A percentile compares a stretch with the other conserved stretches of the same genome.
These are phyloP conservation scores for Cephaloascus albidus DNA, from an alignment of 805 yeast genomes.

Conservation along the genomic window DNA sequence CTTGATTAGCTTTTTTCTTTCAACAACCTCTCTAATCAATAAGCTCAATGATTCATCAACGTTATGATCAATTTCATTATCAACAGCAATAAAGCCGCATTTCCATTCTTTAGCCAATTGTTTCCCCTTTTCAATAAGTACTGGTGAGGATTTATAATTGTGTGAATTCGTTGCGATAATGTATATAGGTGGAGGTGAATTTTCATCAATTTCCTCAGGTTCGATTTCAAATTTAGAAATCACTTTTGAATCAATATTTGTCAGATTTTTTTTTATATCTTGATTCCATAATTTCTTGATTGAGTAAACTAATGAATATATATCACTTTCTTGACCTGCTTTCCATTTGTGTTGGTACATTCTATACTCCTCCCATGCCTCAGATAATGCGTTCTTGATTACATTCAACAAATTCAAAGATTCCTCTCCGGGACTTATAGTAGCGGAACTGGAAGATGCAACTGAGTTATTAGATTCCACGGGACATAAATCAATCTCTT, in stretches of 20 bases:
- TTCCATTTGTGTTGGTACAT: conserved; percentile 49
- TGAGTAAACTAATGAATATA: conserved; percentile 49
- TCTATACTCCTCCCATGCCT: conserved; percentile 67
- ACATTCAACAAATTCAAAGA: conserved; percentile 29
- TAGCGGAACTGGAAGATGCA: conserved; percentile 2
- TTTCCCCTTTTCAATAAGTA: conserved; percentile 47
- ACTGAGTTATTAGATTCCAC: conserved; percentile 2
- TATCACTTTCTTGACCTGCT: conserved; percentile 58
- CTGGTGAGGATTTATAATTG: conserved; percentile 51
- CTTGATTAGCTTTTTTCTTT: conserved; percentile 13
- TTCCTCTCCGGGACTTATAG: conserved; percentile 9
- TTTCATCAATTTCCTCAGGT: conserved; percentile 23
- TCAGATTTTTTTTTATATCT: conserved; percentile 18
- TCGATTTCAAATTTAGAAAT: too few relatives aligned
- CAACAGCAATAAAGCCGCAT: conserved; percentile 57
- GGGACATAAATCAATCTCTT: conserved; percentile 10
- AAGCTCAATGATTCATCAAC: conserved; percentile 51
- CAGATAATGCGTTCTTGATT: conserved; percentile 48
- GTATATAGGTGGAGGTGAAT: conserved; percentile 53
- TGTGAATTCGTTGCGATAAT: conserved; percentile 56
- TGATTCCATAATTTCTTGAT: conserved; percentile 51
- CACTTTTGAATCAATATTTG: too few relatives aligned
- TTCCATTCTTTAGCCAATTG: conserved; percentile 52
- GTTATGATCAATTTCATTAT: conserved; percentile 36
- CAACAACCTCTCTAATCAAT: conserved; percentile 52